phyloP scores from a whole-genome alignment of 345 rosid species.

The Eucalyptus tenuipes region DNA sequence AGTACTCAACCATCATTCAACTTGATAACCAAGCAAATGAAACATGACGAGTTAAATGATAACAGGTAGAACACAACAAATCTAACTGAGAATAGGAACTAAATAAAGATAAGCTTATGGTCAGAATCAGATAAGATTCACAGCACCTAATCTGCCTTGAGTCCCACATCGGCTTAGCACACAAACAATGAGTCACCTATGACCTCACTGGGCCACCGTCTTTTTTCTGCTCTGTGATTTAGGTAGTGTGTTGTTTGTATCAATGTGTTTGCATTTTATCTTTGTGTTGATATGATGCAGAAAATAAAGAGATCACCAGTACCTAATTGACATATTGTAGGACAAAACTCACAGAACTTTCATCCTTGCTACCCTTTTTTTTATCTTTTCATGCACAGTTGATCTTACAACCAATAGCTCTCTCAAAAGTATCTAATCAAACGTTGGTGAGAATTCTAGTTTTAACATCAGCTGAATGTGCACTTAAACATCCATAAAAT shows the following conservation, averaged over 20 bases:
- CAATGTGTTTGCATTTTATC: too few species aligned
- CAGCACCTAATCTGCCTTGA: not conserved
- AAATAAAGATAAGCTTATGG: not conserved
- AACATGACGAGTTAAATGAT: not conserved
- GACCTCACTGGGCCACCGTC: not conserved
- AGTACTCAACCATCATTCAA: not conserved
- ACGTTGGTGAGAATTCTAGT: too few species aligned
- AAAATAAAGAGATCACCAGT: too few species aligned
- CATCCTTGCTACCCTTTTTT: too few species aligned
- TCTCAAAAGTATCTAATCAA: too few species aligned
- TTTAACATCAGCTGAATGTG: too few species aligned
- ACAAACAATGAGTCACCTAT: not conserved
- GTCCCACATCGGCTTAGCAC: not conserved
- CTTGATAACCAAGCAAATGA: not conserved
- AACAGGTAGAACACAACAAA: not conserved
- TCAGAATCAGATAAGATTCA: not conserved
- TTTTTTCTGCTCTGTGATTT: not conserved
- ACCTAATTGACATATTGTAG: too few species aligned
- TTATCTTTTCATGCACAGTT: too few species aligned
- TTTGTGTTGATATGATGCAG: too few species aligned
- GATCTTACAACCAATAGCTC: too few species aligned
- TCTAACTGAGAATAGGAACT: not conserved
- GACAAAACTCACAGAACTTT: too few species aligned
- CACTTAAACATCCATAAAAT: not conserved
- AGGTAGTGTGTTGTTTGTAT: too few species aligned